phyloP scores from a whole-genome alignment of 2,329 filamentous ascomycete species.

The Aspergillus oerlinghausenensis region DNA sequence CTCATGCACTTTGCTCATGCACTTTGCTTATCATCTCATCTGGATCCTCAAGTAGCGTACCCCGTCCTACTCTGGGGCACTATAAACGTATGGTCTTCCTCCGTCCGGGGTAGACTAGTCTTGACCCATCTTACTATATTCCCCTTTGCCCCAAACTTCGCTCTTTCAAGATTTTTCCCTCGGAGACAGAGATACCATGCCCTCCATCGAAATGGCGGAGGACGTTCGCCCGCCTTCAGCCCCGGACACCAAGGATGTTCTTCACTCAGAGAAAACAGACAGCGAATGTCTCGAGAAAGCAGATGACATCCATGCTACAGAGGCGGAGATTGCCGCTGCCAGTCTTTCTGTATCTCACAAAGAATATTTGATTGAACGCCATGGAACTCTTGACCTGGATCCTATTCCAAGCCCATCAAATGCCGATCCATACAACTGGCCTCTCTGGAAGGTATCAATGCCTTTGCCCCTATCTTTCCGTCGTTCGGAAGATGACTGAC shows the following conservation, averaged over 20 bases:
- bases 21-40: too few relatives aligned
- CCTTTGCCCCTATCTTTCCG: background rate
- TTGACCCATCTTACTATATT: background rate
- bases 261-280: background rate
- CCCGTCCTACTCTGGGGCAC: background rate
- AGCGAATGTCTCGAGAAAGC: background rate
- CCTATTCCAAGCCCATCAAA: constrained; percentile 49
- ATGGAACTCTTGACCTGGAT: constrained; percentile 54
- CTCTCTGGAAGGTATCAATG: constrained; percentile 45
- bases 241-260: background rate
- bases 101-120: background rate
- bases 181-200: background rate
- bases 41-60: too few relatives aligned
- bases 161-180: too few relatives aligned
- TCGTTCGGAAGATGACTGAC: background rate
- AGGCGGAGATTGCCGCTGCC: constrained; percentile 23
- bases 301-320: constrained; percentile 15
- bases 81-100: background rate
- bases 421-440: constrained; percentile 56
- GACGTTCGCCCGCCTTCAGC: background rate
- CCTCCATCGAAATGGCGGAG: background rate
- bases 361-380: constrained; percentile 50
- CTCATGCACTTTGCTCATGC: too few relatives aligned
- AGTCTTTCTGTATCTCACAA: constrained; percentile 26
- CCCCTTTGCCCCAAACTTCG: background rate